Conservation (phyloP, 2,329 filamentous ascomycete species). For the Chalara sp. region DNA sequence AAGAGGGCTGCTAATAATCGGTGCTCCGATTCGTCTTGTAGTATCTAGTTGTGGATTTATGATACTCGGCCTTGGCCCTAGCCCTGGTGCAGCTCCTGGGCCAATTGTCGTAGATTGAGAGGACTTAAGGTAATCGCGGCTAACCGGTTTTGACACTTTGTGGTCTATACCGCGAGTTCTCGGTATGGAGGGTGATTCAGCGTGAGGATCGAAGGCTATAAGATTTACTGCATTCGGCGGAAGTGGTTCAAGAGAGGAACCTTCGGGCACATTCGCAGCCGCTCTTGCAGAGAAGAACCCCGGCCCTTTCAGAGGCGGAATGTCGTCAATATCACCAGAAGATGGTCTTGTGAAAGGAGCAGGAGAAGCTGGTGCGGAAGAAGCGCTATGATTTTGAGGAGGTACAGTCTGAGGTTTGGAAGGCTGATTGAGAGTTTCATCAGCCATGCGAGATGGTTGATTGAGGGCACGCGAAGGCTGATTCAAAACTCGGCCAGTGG, state of each 20-base stretch:
- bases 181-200: constrained; percentile 77
- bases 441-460: neutral
- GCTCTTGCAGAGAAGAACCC: constrained; percentile 68
- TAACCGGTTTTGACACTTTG: constrained; percentile 59
- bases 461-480: neutral
- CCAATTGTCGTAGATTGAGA: constrained; percentile 17
- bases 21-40: constrained; percentile 52
- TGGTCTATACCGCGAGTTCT: constrained; percentile 87
- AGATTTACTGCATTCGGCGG: constrained; percentile 36
- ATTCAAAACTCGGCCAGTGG: neutral
- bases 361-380: constrained; percentile 21
- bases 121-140: constrained; percentile 23
- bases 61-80: constrained; percentile 31
- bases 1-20: constrained; percentile 46
- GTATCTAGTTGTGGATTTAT: constrained; percentile 49
- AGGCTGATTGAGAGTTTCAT: constrained; percentile 19
- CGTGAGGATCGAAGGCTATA: constrained; percentile 63
- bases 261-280: constrained; percentile 48
- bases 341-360: constrained; percentile 8
- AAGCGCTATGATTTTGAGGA: neutral
- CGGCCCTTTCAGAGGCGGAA: constrained; percentile 17
- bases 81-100: constrained; percentile 5
- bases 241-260: constrained; percentile 2
- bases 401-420: constrained; percentile 11
- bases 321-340: constrained; percentile 6